Evolutionary conservation across 2,329 filamentous ascomycete genomes (phyloP).

Genomic region (Plectosphaerella plurivora): DNA sequence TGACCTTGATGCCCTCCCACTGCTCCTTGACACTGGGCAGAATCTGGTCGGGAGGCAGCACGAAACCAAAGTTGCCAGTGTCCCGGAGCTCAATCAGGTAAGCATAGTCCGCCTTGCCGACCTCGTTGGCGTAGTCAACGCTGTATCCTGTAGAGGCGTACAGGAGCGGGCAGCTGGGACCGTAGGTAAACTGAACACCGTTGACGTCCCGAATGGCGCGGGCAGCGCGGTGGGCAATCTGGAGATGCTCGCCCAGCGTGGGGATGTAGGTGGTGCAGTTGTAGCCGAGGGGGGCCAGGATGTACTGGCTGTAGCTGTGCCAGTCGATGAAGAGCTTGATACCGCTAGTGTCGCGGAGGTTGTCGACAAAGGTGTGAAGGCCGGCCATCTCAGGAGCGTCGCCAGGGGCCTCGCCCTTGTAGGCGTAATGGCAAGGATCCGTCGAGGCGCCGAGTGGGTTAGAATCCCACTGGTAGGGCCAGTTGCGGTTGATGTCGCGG

Average conservation of each 20-base stretch:
- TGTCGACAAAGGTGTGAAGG: conserved; percentile 26
- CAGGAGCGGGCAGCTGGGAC: conserved; percentile 28
- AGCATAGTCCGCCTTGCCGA: conserved; percentile 24
- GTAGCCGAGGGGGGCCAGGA: conserved; percentile 39
- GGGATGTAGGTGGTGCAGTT: conserved; percentile 32
- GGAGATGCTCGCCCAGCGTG: conserved; percentile 28
- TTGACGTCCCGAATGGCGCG: conserved; percentile 7
- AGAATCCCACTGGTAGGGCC: conserved; percentile 43
- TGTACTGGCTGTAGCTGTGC: conserved; percentile 39
- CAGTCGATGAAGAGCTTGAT: conserved; percentile 43
- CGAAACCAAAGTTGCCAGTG: conserved; percentile 27
- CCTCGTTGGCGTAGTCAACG: conserved; percentile 19
- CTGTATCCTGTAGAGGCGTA: conserved; percentile 26
- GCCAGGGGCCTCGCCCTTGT: conserved; percentile 32
- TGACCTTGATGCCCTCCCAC: conserved; percentile 26
- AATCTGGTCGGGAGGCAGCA: conserved; percentile 31
- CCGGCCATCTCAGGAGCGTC: conserved; percentile 42
- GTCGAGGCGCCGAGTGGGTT: conserved; percentile 38
- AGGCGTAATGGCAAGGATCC: conserved; percentile 42
- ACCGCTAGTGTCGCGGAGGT: conserved; percentile 25
- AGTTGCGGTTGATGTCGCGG: conserved; percentile 50
- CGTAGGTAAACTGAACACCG: conserved; percentile 26
- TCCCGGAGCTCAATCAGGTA: conserved; percentile 32
- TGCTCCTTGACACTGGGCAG: conserved; percentile 26
- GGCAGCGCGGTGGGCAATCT: conserved; percentile 18